Evolutionary conservation across 23 red algal genomes (phyloP).

Genomic region (Chondrus crispus): DNA sequence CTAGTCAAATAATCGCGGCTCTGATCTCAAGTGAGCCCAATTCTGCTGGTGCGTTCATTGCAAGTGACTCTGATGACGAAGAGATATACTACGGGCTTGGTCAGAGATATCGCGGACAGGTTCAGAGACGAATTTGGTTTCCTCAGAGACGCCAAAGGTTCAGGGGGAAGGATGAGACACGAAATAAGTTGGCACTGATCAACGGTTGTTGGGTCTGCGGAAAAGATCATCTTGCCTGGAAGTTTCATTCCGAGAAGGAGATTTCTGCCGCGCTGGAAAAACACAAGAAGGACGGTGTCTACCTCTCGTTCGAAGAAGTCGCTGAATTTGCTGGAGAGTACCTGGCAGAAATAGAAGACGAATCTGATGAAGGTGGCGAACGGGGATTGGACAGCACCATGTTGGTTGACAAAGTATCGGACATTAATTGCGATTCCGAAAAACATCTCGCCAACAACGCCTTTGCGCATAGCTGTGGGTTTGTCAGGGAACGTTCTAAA

Average conservation of each 20-base stretch:
- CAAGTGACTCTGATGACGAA: background rate
- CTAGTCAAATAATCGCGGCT: background rate
- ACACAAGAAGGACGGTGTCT: background rate
- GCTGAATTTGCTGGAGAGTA: background rate
- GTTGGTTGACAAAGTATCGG: background rate
- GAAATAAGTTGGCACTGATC: background rate
- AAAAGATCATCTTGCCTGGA: background rate
- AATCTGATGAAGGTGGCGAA: background rate
- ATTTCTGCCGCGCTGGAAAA: background rate
- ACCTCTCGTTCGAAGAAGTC: background rate
- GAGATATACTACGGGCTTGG: background rate
- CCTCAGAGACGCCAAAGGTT: background rate
- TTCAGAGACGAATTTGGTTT: background rate
- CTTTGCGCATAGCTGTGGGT: background rate
- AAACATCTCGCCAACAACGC: background rate
- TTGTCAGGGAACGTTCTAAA: background rate
- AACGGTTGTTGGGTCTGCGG: constrained; percentile 24
- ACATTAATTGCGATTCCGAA: background rate
- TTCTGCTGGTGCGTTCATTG: background rate
- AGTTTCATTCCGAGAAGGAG: background rate
- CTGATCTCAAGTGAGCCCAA: background rate
- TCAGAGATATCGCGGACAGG: background rate
- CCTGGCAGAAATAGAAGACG: background rate
- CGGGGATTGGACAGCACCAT: background rate
- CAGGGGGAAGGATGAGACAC: background rate